These are phyloP conservation scores for Deinandra increscens DNA, from an alignment of 129 eudicot genomes.

Conservation along the genomic window DNA sequence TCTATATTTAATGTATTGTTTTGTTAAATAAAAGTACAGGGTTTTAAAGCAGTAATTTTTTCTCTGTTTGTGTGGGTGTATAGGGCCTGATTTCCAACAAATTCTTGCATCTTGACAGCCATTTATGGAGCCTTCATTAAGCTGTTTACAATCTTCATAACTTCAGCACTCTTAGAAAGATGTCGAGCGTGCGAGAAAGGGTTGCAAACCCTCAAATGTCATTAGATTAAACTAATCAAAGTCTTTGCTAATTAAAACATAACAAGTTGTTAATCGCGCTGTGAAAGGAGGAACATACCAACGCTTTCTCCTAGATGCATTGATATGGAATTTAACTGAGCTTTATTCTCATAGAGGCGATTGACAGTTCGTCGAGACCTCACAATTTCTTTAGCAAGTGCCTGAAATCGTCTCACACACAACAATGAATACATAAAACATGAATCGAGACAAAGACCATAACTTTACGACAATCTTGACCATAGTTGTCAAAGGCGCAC, in stretches of 20 bases:
- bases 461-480: no score
- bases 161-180: slow-evolving; percentile 93
- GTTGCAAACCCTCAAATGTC: slow-evolving; percentile 46
- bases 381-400: slow-evolving; percentile 91
- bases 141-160: slow-evolving; percentile 84
- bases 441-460: not conserved
- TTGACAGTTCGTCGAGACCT: slow-evolving; percentile 81
- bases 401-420: slow-evolving; percentile 40
- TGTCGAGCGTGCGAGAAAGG: slow-evolving; percentile 91
- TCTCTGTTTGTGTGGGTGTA: no score
- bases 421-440: not conserved
- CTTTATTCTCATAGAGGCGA: slow-evolving; percentile 94
- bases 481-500: no score
- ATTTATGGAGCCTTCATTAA: slow-evolving; percentile 92
- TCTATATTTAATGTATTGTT: no score
- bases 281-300: slow-evolving; percentile 46
- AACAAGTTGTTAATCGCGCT: no score
- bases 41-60: no score
- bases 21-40: no score
- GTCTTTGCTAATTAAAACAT: not conserved
- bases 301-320: slow-evolving; percentile 99
- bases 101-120: slow-evolving; percentile 90
- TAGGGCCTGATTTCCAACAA: no score
- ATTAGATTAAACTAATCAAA: not conserved
- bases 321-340: slow-evolving; percentile 92